These are phyloP conservation scores for Xylariomycetidae sp. DNA, from an alignment of 2,329 filamentous ascomycete genomes.

Conservation along the genomic window DNA sequence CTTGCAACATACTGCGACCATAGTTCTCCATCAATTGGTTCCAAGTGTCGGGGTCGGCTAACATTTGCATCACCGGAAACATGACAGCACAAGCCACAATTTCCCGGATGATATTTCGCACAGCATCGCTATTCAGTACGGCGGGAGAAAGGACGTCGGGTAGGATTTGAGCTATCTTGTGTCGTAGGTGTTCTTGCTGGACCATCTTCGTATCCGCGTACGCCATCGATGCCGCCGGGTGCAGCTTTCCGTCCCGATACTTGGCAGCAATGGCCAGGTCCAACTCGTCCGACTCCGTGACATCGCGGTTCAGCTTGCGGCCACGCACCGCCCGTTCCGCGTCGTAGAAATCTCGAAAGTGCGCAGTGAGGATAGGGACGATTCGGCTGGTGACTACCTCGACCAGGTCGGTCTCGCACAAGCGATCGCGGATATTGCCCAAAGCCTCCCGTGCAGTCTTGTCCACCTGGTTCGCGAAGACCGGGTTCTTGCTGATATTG, in stretches of 20 bases:
- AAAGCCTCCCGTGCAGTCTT: slow-evolving; percentile 69
- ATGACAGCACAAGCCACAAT: slow-evolving; percentile 91
- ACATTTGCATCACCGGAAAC: slow-evolving; percentile 68
- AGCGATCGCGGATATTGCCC: slow-evolving; percentile 61
- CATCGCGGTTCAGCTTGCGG: slow-evolving; percentile 76
- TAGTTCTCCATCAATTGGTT: slow-evolving; percentile 92
- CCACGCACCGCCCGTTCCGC: slow-evolving; percentile 84
- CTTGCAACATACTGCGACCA: slow-evolving; percentile 81
- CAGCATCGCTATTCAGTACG: slow-evolving; percentile 72
- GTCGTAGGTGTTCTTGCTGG: slow-evolving; percentile 84
- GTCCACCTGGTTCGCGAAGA: slow-evolving; percentile 84
- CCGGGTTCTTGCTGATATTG: slow-evolving; percentile 72
- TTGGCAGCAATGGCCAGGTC: slow-evolving; percentile 94
- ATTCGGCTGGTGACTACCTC: slow-evolving; percentile 76
- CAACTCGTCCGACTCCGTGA: slow-evolving; percentile 94
- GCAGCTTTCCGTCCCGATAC: slow-evolving; percentile 81
- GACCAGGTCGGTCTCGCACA: slow-evolving; percentile 74
- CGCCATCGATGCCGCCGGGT: slow-evolving; percentile 75
- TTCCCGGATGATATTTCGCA: slow-evolving; percentile 76
- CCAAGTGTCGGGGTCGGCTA: slow-evolving; percentile 94
- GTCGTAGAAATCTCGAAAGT: slow-evolving; percentile 85
- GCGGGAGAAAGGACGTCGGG: slow-evolving; percentile 67
- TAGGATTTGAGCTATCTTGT: slow-evolving; percentile 64
- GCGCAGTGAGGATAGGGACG: slow-evolving; percentile 80
- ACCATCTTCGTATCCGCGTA: slow-evolving; percentile 78